Evolutionary conservation across 306 rosid genomes (phyloP).

Genomic region (Dicorynia guianensis): DNA sequence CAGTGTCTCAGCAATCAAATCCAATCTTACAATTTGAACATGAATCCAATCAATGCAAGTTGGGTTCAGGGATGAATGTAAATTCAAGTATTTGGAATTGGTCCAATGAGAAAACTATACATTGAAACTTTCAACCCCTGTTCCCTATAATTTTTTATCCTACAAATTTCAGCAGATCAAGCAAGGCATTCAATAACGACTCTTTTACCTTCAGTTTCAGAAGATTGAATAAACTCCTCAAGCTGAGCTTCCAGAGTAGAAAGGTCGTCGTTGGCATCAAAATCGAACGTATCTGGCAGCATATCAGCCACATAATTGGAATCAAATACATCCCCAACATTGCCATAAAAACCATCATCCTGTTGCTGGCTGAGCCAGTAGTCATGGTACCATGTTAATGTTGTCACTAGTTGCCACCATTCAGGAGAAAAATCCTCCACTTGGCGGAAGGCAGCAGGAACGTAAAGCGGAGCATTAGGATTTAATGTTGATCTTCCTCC

Average conservation of each 20-base stretch:
- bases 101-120: background rate
- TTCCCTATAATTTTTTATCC: conserved; percentile 11
- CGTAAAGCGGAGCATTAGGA: conserved; percentile 83
- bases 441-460: conserved; percentile 79
- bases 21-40: too few species aligned
- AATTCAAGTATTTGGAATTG: background rate
- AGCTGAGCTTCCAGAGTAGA: conserved; percentile 68
- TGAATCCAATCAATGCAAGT: too few species aligned
- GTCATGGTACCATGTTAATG: conserved; percentile 81
- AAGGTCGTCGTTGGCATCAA: conserved; percentile 66
- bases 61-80: background rate
- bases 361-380: conserved; percentile 87
- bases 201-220: conserved; percentile 55
- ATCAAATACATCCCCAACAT: conserved; percentile 43
- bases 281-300: conserved; percentile 77
- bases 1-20: background rate
- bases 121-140: background rate
- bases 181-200: too few species aligned
- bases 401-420: conserved; percentile 92
- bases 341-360: conserved; percentile 55
- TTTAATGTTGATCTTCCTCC: conserved; percentile 79
- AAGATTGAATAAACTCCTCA: conserved; percentile 68
- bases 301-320: conserved; percentile 51
- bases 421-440: conserved; percentile 97
- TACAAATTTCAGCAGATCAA: background rate